These are phyloP conservation scores for Cubamyces sp. DNA, from an alignment of 768 basidiomycete genomes.

Conservation along the genomic window DNA sequence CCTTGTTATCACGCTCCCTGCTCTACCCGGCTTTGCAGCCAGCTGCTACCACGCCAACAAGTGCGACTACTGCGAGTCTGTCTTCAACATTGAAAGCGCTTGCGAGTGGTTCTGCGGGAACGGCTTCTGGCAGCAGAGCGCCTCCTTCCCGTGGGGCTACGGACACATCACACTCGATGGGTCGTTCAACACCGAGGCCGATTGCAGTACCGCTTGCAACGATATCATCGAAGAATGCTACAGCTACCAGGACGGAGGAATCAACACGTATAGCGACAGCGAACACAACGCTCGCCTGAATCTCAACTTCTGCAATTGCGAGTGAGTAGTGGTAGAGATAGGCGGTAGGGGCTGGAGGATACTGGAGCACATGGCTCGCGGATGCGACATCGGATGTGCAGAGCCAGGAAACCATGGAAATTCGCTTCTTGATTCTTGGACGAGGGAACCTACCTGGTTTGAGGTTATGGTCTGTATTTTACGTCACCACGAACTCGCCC, in stretches of 20 bases:
- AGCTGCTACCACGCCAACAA: background rate
- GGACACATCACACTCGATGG: background rate
- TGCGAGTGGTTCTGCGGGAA: background rate
- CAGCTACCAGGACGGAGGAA: background rate
- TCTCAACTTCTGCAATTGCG: background rate
- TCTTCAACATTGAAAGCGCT: background rate
- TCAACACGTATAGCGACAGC: background rate
- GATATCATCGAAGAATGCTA: slow-evolving; percentile 1
- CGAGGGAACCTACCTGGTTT: no score
- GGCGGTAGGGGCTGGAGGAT: no score
- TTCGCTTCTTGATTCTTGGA: no score
- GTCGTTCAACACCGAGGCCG: background rate
- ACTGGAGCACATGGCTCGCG: no score
- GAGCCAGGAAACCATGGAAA: no score
- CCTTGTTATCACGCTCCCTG: background rate
- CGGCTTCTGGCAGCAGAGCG: background rate
- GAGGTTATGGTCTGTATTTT: no score
- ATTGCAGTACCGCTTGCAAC: background rate
- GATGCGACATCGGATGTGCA: no score
- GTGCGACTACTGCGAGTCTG: background rate
- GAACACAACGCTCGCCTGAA: background rate
- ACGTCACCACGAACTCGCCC: no score
- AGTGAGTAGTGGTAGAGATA: background rate
- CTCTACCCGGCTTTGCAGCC: background rate
- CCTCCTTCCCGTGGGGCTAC: background rate